Evolutionary conservation across 1,284 basidiomycete species (phyloP).

Genomic region (Ustilago lituana): DNA sequence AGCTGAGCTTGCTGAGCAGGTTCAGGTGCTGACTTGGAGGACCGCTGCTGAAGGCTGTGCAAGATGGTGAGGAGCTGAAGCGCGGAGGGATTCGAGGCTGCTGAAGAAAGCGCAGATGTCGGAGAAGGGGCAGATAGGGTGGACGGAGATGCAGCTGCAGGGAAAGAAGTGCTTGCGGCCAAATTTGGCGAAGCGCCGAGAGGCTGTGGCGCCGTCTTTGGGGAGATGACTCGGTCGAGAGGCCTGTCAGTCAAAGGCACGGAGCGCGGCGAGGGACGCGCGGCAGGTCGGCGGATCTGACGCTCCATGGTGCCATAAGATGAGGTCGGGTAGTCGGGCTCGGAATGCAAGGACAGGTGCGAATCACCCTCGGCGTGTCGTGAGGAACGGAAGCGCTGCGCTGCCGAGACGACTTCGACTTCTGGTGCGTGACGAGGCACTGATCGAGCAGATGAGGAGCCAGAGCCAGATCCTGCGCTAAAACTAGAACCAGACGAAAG

Average conservation of each 20-base stretch:
- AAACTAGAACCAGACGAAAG: constrained; percentile 37
- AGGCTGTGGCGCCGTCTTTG: constrained; percentile 11
- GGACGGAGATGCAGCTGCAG: constrained; percentile 17
- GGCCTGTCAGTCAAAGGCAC: constrained; percentile 9
- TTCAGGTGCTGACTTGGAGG: constrained; percentile 42
- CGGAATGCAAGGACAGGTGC: constrained; percentile 35
- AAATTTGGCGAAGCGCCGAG: constrained; percentile 19
- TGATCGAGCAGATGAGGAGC: constrained; percentile 7
- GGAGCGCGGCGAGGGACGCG: constrained; percentile 12
- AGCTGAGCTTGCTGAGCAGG: constrained; percentile 47
- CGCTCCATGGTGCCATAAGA: constrained; percentile 24
- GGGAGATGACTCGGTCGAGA: constrained; percentile 24
- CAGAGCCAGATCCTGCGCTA: constrained; percentile 17
- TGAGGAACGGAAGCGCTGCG: constrained; percentile 21
- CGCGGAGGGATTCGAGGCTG: constrained; percentile 34
- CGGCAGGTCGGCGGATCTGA: constrained; percentile 27
- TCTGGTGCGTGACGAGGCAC: constrained; percentile 9
- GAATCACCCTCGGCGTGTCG: constrained; percentile 18
- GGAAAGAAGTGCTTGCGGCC: constrained; percentile 10
- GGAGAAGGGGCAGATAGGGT: constrained; percentile 13
- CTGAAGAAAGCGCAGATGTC: constrained; percentile 11
- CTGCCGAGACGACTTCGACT: constrained; percentile 10
- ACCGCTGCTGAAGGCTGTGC: constrained; percentile 44
- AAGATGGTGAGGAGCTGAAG: constrained; percentile 40
- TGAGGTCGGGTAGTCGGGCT: constrained; percentile 40